A percentile compares a stretch with the other conserved stretches of the same genome.
Conservation (phyloP, 1,284 basidiomycete species). For the Ganoderma multipileum region DNA sequence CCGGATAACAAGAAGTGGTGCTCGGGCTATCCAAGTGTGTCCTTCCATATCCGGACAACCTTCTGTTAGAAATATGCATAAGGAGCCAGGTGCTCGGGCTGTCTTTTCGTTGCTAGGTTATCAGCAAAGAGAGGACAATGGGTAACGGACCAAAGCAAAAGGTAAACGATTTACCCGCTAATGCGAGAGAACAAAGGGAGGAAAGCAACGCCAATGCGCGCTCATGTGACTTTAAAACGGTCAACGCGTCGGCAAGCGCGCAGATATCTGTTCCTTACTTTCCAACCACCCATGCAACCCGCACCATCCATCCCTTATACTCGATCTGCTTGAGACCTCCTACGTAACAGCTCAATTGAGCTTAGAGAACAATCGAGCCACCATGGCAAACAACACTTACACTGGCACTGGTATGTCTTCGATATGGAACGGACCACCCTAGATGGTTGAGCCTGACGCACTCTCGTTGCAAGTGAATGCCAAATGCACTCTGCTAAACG, state of each 20-base stretch:
- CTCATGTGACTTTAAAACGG: background rate
- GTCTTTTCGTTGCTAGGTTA: background rate
- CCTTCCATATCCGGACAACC: background rate
- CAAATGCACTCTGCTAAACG: background rate
- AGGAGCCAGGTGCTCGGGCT: background rate
- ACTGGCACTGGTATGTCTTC: background rate
- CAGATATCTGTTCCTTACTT: background rate
- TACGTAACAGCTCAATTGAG: too few relatives aligned
- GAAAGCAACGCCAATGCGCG: background rate
- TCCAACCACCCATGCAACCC: background rate
- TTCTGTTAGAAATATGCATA: background rate
- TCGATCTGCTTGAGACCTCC: background rate
- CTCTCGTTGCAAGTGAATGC: background rate
- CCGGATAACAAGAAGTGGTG: background rate
- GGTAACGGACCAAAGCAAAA: background rate
- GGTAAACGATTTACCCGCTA: background rate
- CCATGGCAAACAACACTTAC: background rate
- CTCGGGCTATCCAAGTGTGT: background rate
- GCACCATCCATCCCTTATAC: background rate
- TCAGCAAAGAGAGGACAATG: background rate
- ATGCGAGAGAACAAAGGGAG: background rate
- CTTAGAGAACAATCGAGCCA: background rate
- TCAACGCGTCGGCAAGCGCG: constrained; percentile 1
- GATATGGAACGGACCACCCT: background rate
- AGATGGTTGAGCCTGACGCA: background rate